Base-by-base conservation (phyloP, 345 rosid species). In the Kandelia obovata region DNA sequence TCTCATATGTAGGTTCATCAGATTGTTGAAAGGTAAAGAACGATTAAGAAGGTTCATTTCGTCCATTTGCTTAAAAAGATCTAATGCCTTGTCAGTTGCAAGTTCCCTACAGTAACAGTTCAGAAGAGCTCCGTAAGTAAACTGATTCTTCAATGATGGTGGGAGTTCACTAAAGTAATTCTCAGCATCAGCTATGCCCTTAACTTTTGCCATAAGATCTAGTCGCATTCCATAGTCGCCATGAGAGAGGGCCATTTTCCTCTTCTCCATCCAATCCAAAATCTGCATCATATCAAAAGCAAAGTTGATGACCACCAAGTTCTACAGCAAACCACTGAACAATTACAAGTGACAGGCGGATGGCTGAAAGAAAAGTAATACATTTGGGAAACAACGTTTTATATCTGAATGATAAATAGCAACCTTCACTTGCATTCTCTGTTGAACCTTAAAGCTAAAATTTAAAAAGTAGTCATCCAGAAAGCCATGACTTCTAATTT, bases 201-300 rank as follows among this genome's bases (percentile, higher is more conserved):
- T 77, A 28, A 76, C 75, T 71, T 82, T 89, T 17, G 90, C 88
- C 10, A 83, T 64, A 61, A 89, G 93, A 80, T 89, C 93, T 65
- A 90, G 35, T 37, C 75, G 81, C 0, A 83, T n/a, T 1, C 88
- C 96, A 61, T 77, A 61, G 37, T 92, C 93, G 0, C 73, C 47
- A 2, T 53, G 32, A 9, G 83, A 71, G 31, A 85, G 73, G 2
- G 62, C 65, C 32, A 91, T 74, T 62, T 85, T 82, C 72, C 83
- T 82, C 77, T 53, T 86, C 85, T 84, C 89, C 97, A 93, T 89
- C 97, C 97, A 91, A 53, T 85, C 87, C 80, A 86, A 74, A 37
- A 89, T 72, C 98, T 92, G 64, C 73, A 60, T n/a, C 46, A 46
- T 11, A 37, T 20, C 35, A 47, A 46, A 23, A 43, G 49, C 49